These are phyloP conservation scores for Chloranthus sessilifolius DNA, from an alignment of 164 flowering plant genomes.

Conservation along the genomic window DNA sequence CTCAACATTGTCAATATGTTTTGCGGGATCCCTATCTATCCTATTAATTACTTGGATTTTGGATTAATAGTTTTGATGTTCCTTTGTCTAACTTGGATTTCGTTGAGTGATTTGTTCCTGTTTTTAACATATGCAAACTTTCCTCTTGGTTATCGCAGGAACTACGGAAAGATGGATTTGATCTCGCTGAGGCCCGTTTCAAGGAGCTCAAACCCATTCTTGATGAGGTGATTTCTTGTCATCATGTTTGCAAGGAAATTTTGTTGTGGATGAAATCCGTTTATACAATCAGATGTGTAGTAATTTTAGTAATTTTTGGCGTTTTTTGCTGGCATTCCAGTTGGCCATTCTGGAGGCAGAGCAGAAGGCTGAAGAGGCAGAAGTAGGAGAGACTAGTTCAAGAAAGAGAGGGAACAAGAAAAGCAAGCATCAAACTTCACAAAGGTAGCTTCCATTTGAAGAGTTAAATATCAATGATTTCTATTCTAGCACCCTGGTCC, in stretches of 20 bases:
- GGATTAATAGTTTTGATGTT: no score
- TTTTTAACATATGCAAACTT: background rate
- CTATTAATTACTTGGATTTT: no score
- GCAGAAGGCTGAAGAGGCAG: constrained; percentile 92
- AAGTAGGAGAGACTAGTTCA: constrained; percentile 65
- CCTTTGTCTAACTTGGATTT: background rate
- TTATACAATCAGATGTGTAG: background rate
- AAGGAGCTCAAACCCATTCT: constrained; percentile 92
- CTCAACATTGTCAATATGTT: background rate
- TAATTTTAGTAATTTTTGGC: background rate
- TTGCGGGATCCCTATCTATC: background rate
- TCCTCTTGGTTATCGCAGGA: no score
- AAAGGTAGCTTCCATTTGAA: constrained; percentile 16
- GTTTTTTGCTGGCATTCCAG: constrained; percentile 29
- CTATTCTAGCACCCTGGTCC: background rate
- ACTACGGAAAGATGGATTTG: constrained; percentile 97
- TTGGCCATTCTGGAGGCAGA: constrained; percentile 81
- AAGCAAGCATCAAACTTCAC: constrained; percentile 24
- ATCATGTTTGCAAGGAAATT: background rate
- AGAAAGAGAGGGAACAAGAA: constrained; percentile 75
- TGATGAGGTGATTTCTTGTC: constrained; percentile 63
- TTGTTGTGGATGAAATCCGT: background rate
- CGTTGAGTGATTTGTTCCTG: background rate
- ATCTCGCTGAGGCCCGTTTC: constrained; percentile 86
- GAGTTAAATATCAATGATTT: no score